phyloP scores from a whole-genome alignment of 495 filamentous ascomycete genomes.

The Aspergillus bridgeri region DNA sequence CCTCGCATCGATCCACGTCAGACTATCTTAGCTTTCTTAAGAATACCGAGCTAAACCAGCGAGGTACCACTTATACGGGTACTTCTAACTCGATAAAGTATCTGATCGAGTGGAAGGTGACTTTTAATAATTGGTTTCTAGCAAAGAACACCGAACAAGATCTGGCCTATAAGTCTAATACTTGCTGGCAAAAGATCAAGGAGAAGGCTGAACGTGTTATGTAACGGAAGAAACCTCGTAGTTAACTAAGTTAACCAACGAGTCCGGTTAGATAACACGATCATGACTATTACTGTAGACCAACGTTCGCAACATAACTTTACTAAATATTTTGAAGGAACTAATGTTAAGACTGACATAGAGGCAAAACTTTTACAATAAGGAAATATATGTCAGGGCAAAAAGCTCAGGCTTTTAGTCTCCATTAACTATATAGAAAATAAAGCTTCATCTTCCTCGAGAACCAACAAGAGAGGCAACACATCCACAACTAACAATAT shows the following conservation, averaged over 20 bases:
- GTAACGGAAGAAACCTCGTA: background rate
- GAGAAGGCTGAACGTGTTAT: background rate
- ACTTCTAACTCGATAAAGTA: background rate
- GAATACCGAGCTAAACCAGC: background rate
- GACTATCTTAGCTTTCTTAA: background rate
- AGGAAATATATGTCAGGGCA: conserved; percentile 14
- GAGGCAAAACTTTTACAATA: conserved; percentile 22
- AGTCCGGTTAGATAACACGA: background rate
- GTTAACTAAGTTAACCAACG: too few species aligned
- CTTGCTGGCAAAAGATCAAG: background rate
- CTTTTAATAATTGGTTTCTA: background rate
- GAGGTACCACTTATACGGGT: background rate
- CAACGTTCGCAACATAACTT: background rate
- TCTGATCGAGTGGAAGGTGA: background rate
- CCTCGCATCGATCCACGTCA: background rate
- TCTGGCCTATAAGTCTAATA: background rate
- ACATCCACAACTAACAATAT: conserved; percentile 17
- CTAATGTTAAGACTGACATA: conserved; percentile 18
- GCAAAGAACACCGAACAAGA: background rate
- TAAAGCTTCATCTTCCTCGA: background rate
- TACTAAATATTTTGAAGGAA: conserved; percentile 14
- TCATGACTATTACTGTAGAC: background rate
- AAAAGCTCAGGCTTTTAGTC: conserved; percentile 22
- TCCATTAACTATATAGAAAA: conserved; percentile 20
- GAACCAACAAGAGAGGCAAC: conserved; percentile 22